Percentiles rank a stretch among this genome's conserved stretches.
These are phyloP conservation scores for Xylaria telfairii DNA, from an alignment of 495 filamentous ascomycete species.

Conservation along the genomic window DNA sequence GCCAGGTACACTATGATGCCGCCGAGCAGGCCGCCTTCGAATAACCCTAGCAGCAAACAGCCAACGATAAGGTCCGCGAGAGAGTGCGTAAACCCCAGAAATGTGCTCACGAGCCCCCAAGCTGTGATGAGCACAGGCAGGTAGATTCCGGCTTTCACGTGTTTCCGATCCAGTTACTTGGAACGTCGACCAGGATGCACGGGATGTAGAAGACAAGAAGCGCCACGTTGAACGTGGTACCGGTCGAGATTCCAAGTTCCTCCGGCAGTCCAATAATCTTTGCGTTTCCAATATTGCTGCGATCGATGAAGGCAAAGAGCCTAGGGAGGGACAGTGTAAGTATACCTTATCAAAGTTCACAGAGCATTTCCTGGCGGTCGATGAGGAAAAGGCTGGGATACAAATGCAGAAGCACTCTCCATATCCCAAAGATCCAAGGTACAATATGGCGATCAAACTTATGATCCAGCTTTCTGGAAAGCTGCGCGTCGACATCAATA, in stretches of 20 bases:
- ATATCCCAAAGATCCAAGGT: slow-evolving; percentile 58
- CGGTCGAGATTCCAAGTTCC: slow-evolving; percentile 47
- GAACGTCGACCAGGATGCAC: slow-evolving; percentile 58
- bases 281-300: slow-evolving; percentile 58
- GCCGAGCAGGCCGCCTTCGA: slow-evolving; percentile 67
- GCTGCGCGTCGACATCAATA: not conserved
- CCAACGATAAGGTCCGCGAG: slow-evolving; percentile 62
- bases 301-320: slow-evolving; percentile 60
- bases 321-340: slow-evolving; percentile 5
- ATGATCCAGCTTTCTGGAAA: slow-evolving; percentile 30
- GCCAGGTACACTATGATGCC: slow-evolving; percentile 58
- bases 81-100: slow-evolving; percentile 59
- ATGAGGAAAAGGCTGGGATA: not conserved
- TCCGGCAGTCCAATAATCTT: slow-evolving; percentile 51
- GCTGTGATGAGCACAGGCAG: slow-evolving; percentile 56
- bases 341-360: not conserved
- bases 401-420: slow-evolving; percentile 30
- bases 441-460: slow-evolving; percentile 49
- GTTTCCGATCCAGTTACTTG: slow-evolving; percentile 66
- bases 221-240: slow-evolving; percentile 52
- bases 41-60: slow-evolving; percentile 65
- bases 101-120: slow-evolving; percentile 60
- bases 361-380: not conserved
- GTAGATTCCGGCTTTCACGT: slow-evolving; percentile 61
- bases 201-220: slow-evolving; percentile 58